Conservation (phyloP, 208 protist species). For the Acanthamoeba rhysodes region DNA sequence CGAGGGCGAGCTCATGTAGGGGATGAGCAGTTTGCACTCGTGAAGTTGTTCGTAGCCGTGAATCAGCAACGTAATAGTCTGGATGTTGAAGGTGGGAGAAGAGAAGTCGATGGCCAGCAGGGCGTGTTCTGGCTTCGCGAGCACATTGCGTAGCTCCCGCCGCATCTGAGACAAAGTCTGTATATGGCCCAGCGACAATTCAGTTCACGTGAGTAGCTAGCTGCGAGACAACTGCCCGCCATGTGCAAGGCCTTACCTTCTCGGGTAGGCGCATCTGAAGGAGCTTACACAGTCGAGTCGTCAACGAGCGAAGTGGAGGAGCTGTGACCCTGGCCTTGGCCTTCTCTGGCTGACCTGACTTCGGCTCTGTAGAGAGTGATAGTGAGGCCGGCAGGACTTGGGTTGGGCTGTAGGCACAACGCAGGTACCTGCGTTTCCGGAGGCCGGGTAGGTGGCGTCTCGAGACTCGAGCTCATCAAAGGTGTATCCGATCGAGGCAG, state of each 20-base stretch:
- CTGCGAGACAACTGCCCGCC: background rate
- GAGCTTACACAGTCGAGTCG: slow-evolving; percentile 59
- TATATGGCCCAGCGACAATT: background rate
- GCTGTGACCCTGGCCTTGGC: background rate
- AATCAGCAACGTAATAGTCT: slow-evolving; percentile 41
- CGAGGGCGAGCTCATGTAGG: slow-evolving; percentile 40
- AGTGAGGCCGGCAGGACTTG: background rate
- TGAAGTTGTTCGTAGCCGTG: slow-evolving; percentile 75
- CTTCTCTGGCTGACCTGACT: background rate
- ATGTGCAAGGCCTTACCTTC: background rate
- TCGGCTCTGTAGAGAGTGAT: background rate
- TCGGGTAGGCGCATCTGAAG: slow-evolving; percentile 56
- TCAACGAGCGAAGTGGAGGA: slow-evolving; percentile 41
- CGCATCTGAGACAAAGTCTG: background rate
- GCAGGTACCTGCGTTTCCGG: background rate
- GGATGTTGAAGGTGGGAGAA: slow-evolving; percentile 56
- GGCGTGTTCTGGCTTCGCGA: slow-evolving; percentile 21
- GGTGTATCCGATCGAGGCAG: slow-evolving; percentile 36
- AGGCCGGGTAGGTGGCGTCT: background rate
- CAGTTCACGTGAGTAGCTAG: background rate
- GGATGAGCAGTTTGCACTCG: slow-evolving; percentile 73
- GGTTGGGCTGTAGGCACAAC: background rate
- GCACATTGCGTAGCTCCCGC: background rate
- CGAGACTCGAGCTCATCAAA: slow-evolving; percentile 38
- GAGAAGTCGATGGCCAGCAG: slow-evolving; percentile 66